Conservation (phyloP, 305 asterid species). For the Coffea humblotiana region DNA sequence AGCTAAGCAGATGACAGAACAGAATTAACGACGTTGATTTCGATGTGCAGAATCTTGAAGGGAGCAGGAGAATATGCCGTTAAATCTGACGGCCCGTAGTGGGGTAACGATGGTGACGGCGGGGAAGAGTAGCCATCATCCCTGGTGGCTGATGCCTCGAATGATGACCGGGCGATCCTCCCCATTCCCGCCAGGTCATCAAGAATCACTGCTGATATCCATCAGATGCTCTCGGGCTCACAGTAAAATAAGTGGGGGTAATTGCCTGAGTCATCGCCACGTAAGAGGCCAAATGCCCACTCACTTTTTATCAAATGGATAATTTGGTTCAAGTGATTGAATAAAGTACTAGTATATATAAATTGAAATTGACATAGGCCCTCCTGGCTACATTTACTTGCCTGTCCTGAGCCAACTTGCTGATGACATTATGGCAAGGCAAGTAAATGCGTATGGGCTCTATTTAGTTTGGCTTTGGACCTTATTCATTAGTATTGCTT, state of each 20-base stretch:
- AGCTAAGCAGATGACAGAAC: constrained; percentile 34
- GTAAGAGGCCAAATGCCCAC: background rate
- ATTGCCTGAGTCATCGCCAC: background rate
- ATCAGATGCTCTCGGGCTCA: constrained; percentile 11
- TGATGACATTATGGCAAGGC: background rate
- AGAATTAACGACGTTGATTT: constrained; percentile 4
- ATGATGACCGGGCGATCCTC: constrained; percentile 38
- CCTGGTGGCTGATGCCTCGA: constrained; percentile 35
- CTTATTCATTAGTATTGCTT: background rate
- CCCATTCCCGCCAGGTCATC: constrained; percentile 42
- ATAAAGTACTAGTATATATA: no score
- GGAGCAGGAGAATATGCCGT: background rate
- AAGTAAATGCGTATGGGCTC: background rate
- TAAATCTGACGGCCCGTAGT: constrained; percentile 3
- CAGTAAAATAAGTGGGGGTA: background rate
- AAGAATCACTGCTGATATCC: background rate
- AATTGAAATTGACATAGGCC: no score
- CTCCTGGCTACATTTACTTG: background rate
- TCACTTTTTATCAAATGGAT: background rate
- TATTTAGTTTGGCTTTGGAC: background rate
- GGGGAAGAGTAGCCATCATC: constrained; percentile 24
- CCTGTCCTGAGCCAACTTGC: background rate
- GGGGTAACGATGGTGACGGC: constrained; percentile 24
- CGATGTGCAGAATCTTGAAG: background rate
- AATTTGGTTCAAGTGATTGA: no score